These are phyloP conservation scores for Dactylonectria estremocensis DNA, from an alignment of 2,329 filamentous ascomycete species.

Conservation along the genomic window DNA sequence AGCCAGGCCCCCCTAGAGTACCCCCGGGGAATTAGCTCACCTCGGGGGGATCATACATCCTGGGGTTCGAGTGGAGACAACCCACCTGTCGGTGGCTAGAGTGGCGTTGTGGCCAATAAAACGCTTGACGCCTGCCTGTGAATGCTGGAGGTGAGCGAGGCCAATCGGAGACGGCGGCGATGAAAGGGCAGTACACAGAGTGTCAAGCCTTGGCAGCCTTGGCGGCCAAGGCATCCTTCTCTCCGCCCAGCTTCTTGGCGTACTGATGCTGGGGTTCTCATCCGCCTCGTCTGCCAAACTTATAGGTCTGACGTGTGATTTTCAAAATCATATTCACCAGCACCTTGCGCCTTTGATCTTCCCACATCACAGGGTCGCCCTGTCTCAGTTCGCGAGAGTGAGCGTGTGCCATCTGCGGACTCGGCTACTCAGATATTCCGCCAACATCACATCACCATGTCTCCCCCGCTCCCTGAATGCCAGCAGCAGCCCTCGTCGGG, in stretches of 20 bases:
- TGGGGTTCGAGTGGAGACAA: too few relatives aligned
- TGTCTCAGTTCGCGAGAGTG: too few relatives aligned
- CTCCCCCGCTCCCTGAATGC: constrained; percentile 50
- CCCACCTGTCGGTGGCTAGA: too few relatives aligned
- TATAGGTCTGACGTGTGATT: too few relatives aligned
- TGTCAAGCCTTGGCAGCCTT: constrained; percentile 59
- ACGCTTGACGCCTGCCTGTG: constrained; percentile 50
- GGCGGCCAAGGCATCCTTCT: constrained; percentile 51
- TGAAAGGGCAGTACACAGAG: constrained; percentile 56
- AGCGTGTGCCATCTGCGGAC: too few relatives aligned
- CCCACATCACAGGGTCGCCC: constrained; percentile 24
- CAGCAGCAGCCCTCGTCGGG: constrained; percentile 34
- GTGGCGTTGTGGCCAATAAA: constrained; percentile 49
- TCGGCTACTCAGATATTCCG: constrained; percentile 44
- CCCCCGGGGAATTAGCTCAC: too few relatives aligned
- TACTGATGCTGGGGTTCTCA: too few relatives aligned
- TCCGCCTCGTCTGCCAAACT: too few relatives aligned
- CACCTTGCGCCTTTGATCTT: constrained; percentile 33
- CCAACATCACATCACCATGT: constrained; percentile 46
- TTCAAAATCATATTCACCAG: constrained; percentile 28
- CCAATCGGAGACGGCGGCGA: constrained; percentile 52
- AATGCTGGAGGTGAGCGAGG: constrained; percentile 43
- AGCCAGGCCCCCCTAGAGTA: too few relatives aligned
- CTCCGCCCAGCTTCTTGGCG: constrained; percentile 46
- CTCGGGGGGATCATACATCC: too few relatives aligned